Evolutionary conservation across 345 rosid genomes (phyloP), one percentile per base, ranked within the genome.

Genomic region (Chamaenerion angustifolium): DNA sequence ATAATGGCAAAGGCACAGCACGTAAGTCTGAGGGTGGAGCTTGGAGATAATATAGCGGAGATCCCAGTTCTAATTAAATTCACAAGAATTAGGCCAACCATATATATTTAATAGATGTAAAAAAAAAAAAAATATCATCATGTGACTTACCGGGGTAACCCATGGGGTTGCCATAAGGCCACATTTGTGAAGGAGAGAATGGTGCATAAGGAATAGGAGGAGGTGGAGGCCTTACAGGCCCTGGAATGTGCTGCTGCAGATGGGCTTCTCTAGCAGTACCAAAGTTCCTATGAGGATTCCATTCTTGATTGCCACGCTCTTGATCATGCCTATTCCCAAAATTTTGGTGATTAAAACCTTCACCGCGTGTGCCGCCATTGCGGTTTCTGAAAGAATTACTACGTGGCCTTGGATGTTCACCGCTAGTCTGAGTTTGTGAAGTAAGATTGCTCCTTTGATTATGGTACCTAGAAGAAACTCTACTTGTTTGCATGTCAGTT

Each of bases 251-350:
- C 61, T 87, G 77, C 27, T 72, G 69, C 55, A 76, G 93, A 61
- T 71, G 55, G 31, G 37, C 37, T 8, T 77, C 97, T 68, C 88
- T 74, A 43, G 68, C 74, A 40, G 71, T 73, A 57, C 68, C 79
- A 55, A 76, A 80, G 61, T 57, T 72, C 27, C 94, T 69, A 52
- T 70, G 73, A 62, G 51, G 10, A 67, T 65, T 71, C 98, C 88
- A 80, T 40, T 71, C 77, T 25, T 68, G 83, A 61, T 70, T 74
- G 27, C 80, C 88, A 44, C 69, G 80, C 42, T 82, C 90, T 51
- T 77, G 94, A 68, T 72, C 85, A 40, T 87, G 90, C 68, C 94
- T 71, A 48, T 78, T 75, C 40, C 86, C 87, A 60, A 78, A 76
- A 61, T 53, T 76, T 46, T 78, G 81, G 67, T 81, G 76, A 60